Evolutionary conservation across 1,284 basidiomycete species (phyloP).

Genomic region (Pisolithus thermaeus): DNA sequence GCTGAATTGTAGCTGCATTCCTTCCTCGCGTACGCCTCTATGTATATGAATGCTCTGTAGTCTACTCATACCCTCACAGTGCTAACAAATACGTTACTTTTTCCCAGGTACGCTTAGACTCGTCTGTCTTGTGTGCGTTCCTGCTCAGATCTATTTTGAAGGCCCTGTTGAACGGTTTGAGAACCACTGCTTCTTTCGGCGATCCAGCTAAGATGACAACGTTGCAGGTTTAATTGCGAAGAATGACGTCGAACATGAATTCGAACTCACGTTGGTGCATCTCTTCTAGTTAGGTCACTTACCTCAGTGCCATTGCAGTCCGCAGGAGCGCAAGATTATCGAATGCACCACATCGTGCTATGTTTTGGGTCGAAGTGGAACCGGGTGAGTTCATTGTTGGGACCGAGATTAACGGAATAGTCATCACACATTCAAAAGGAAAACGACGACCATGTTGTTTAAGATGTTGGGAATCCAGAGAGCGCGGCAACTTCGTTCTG

Average conservation of each 20-base stretch:
- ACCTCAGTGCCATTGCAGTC: no score
- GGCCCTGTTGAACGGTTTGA: conserved; percentile 50
- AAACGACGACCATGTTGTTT: conserved; percentile 72
- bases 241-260: conserved; percentile 42
- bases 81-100: conserved; percentile 62
- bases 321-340: no score
- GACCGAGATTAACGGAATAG: no score
- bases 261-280: conserved; percentile 40
- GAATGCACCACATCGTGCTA: conserved; percentile 43
- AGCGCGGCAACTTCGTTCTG: conserved; percentile 35
- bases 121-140: not conserved
- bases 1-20: conserved; percentile 40
- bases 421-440: conserved; percentile 32
- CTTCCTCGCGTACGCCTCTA: conserved; percentile 44
- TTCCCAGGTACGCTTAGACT: conserved; percentile 38
- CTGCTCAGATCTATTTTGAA: conserved; percentile 14
- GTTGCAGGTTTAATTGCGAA: conserved; percentile 40
- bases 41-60: not conserved
- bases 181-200: not conserved
- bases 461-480: conserved; percentile 66
- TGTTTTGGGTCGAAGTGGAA: conserved; percentile 70
- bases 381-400: conserved; percentile 42
- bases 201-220: conserved; percentile 6
- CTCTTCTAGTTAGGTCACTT: no score
- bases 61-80: conserved; percentile 28